Evolutionary conservation across 164 flowering plant genomes (phyloP).

Genomic region (Stephania japonica): DNA sequence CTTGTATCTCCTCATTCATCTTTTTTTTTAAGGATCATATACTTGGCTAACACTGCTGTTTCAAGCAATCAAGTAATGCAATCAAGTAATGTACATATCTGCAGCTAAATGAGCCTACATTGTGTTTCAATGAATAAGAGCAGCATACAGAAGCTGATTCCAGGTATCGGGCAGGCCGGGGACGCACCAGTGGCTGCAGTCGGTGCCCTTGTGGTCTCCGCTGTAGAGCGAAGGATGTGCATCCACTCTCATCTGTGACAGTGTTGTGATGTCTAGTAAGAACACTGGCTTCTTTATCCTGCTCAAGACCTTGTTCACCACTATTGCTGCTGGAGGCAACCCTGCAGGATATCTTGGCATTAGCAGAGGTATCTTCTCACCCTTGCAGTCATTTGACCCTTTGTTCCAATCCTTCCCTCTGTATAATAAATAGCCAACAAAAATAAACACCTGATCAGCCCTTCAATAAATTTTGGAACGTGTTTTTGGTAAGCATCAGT

Average conservation of each 20-base stretch:
- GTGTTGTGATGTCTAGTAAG: conserved; percentile 32
- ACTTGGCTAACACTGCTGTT: neutral
- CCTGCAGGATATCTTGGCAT: conserved; percentile 31
- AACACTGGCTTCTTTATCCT: conserved; percentile 27
- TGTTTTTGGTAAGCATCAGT: too few relatives aligned
- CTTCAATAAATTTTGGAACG: too few relatives aligned
- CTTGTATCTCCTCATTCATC: neutral
- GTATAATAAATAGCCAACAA: neutral
- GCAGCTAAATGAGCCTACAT: neutral
- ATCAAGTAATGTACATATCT: neutral
- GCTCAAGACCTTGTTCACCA: conserved; percentile 27
- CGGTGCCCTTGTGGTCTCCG: conserved; percentile 27
- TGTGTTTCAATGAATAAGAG: conserved; percentile 17
- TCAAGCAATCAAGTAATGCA: neutral
- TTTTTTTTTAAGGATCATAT: neutral
- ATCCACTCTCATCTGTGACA: conserved; percentile 37
- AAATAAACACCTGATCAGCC: too few relatives aligned
- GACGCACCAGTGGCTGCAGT: conserved; percentile 71
- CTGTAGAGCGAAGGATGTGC: conserved; percentile 36
- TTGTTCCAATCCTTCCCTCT: conserved; percentile 36
- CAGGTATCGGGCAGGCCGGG: conserved; percentile 59
- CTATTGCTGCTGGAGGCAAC: conserved; percentile 11
- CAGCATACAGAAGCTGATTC: conserved; percentile 44
- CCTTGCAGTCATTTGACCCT: conserved; percentile 23
- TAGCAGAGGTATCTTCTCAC: conserved; percentile 23